Evolutionary conservation across 1,284 basidiomycete species (phyloP).

Genomic region (Tilletia walkeri): DNA sequence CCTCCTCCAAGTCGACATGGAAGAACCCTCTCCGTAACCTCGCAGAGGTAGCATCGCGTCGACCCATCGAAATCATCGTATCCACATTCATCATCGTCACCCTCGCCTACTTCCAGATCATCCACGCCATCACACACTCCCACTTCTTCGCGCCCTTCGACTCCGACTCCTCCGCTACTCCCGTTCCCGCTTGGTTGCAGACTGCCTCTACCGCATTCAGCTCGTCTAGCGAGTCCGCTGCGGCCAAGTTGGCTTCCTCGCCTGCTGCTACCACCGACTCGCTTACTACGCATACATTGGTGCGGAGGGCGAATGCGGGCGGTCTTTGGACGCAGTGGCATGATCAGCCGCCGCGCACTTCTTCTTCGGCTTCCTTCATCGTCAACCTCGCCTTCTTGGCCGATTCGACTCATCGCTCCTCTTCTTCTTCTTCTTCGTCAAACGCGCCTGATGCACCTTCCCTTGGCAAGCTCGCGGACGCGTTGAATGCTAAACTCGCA

Average conservation of each 20-base stretch:
- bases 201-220: background rate
- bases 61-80: slow-evolving; percentile 77
- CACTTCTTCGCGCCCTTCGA: slow-evolving; percentile 57
- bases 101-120: slow-evolving; percentile 84
- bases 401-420: background rate
- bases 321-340: slow-evolving; percentile 14
- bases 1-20: background rate
- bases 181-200: slow-evolving; percentile 1
- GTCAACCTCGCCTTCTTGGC: slow-evolving; percentile 16
- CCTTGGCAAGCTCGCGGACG: slow-evolving; percentile 8
- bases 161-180: background rate
- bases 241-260: background rate
- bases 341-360: background rate
- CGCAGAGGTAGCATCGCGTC: slow-evolving; percentile 53
- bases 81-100: slow-evolving; percentile 81
- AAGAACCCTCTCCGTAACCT: slow-evolving; percentile 13
- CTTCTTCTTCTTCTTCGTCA: background rate
- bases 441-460: background rate
- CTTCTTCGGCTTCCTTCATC: background rate
- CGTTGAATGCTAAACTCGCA: background rate
- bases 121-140: slow-evolving; percentile 73
- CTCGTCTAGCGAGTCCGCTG: background rate
- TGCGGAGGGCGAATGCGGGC: background rate
- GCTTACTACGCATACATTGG: background rate
- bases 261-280: background rate